These are phyloP conservation scores for Colletotrichum sp. DNA, from an alignment of 2,329 filamentous ascomycete species.

Conservation along the genomic window DNA sequence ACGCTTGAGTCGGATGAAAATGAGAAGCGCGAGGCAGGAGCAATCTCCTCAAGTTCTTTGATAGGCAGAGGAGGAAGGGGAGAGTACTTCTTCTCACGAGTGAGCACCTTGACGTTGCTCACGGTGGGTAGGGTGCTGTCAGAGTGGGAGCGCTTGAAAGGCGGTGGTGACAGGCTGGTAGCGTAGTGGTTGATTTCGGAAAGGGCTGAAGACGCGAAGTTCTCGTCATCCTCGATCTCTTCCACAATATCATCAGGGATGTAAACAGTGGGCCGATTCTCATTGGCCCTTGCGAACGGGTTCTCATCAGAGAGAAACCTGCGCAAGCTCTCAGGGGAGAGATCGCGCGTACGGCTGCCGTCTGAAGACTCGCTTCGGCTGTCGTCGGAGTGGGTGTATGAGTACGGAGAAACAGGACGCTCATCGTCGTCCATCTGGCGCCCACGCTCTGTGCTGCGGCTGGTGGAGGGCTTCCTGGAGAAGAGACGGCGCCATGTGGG, in stretches of 20 bases:
- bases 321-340: conserved; percentile 61
- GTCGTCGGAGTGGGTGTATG: conserved; percentile 31
- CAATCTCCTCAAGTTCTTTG: background rate
- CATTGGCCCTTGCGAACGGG: conserved; percentile 26
- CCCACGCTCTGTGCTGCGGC: conserved; percentile 37
- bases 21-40: conserved; percentile 30
- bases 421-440: conserved; percentile 34
- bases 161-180: conserved; percentile 59
- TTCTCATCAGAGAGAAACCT: conserved; percentile 56
- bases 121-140: conserved; percentile 29
- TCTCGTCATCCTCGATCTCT: conserved; percentile 57
- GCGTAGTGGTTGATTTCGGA: conserved; percentile 49
- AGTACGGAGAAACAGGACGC: conserved; percentile 22
- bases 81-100: conserved; percentile 24
- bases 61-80: conserved; percentile 5
- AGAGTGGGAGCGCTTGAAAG: conserved; percentile 45
- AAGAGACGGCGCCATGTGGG: conserved; percentile 60
- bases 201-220: conserved; percentile 60
- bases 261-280: conserved; percentile 33
- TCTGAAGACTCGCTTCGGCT: conserved; percentile 41
- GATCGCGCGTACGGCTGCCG: conserved; percentile 51
- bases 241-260: conserved; percentile 41
- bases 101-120: conserved; percentile 28
- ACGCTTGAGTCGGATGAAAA: conserved; percentile 35
- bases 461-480: conserved; percentile 41